A percentile compares a stretch with the other conserved stretches of the same genome.
Evolutionary conservation across 2,329 filamentous ascomycete genomes (phyloP).

Genomic region (Tolypocladium endophyticum): DNA sequence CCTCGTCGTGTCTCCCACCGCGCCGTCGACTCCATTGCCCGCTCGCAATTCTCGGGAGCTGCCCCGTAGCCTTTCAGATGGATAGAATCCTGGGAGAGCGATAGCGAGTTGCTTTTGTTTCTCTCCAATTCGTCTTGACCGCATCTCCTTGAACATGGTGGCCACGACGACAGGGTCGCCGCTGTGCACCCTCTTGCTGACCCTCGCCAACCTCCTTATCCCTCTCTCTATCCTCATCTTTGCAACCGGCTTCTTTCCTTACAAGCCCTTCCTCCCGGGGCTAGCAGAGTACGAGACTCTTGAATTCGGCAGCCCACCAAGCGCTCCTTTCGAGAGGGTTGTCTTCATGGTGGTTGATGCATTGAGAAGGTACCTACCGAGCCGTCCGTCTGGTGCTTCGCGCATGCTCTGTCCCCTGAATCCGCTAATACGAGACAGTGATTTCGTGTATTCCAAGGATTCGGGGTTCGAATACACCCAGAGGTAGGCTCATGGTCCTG

Average conservation of each 20-base stretch:
- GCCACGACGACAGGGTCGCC: slow-evolving; percentile 13
- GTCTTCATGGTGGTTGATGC: slow-evolving; percentile 99
- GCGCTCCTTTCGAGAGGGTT: slow-evolving; percentile 73
- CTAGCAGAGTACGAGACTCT: slow-evolving; percentile 58
- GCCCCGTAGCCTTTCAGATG: neutral
- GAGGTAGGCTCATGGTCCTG: slow-evolving; percentile 41
- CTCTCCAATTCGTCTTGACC: slow-evolving; percentile 1
- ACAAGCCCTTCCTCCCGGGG: slow-evolving; percentile 87
- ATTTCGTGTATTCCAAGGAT: slow-evolving; percentile 76
- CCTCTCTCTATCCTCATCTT: slow-evolving; percentile 67
- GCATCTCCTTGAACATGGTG: slow-evolving; percentile 10
- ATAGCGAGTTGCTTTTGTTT: neutral
- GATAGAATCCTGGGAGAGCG: neutral
- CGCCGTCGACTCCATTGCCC: neutral
- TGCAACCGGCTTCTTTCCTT: slow-evolving; percentile 90
- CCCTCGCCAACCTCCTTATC: slow-evolving; percentile 65
- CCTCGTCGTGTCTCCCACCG: neutral
- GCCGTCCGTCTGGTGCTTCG: neutral
- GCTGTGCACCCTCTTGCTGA: slow-evolving; percentile 34
- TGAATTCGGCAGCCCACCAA: slow-evolving; percentile 44
- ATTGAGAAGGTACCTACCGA: slow-evolving; percentile 62
- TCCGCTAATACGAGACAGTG: slow-evolving; percentile 40
- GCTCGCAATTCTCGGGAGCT: neutral
- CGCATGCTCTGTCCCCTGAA: slow-evolving; percentile 7
- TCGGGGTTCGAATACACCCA: slow-evolving; percentile 87